phyloP scores from a whole-genome alignment of 2,329 filamentous ascomycete species.

The Dendrostoma leiphaemia region DNA sequence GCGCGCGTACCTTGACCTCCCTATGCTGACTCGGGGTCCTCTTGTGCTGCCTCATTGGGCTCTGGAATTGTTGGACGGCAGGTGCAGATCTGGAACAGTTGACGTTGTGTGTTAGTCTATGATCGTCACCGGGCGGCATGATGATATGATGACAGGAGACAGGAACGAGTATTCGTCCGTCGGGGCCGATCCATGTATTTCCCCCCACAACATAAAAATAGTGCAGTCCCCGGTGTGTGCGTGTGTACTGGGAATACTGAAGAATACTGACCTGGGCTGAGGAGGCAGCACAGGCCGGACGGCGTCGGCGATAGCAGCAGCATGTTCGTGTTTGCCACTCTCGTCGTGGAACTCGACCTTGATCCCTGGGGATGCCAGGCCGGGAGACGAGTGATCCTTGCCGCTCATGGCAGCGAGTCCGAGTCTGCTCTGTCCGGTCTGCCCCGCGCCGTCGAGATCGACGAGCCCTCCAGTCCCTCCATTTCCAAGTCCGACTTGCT shows the following conservation, averaged over 20 bases:
- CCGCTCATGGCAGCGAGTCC: too few species aligned
- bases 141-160: background rate
- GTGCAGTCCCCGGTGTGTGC: too few species aligned
- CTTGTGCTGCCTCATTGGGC: constrained; percentile 56
- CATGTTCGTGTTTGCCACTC: background rate
- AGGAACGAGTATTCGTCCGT: too few species aligned
- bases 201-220: too few species aligned
- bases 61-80: constrained; percentile 41
- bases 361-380: constrained; percentile 37
- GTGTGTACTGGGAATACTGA: too few species aligned
- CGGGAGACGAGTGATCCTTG: constrained; percentile 16
- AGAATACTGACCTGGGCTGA: constrained; percentile 39
- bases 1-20: constrained; percentile 54
- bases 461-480: too few species aligned
- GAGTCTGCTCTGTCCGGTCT: too few species aligned
- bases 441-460: background rate
- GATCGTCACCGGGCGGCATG: background rate
- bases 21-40: constrained; percentile 57
- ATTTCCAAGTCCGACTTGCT: background rate
- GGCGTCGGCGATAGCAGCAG: constrained; percentile 6
- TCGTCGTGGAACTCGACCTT: constrained; percentile 34
- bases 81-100: constrained; percentile 40
- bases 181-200: too few species aligned
- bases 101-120: constrained; percentile 5
- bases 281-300: constrained; percentile 33